Base-by-base conservation (phyloP, 495 filamentous ascomycete genomes). In the Neurospora sp. region DNA sequence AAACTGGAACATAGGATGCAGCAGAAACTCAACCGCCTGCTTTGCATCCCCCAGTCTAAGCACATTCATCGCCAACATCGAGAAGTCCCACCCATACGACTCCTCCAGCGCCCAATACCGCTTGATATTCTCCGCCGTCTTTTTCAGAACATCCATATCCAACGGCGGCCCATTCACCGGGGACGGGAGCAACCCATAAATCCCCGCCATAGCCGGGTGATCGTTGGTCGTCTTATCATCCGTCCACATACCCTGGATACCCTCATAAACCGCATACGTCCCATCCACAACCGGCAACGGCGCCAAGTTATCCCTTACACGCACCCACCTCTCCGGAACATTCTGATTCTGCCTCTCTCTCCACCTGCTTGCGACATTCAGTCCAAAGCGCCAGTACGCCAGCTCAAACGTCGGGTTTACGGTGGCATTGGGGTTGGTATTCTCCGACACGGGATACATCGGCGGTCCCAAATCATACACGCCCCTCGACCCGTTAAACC, bases 361-460 rank as follows among this genome's bases (percentile, higher is more conserved):
- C 83, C 83, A 85, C 16, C 61, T 61, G 4, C 76, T 74, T 9
- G 83, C 84, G 6, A 87, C 74, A 39, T 83, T 78, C 20, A 87
- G 76, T 9, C 85, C 85, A 72, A 86, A 86, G 16, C 82, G 76
- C 85, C 85, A 87, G 74, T 87, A 87, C 8, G 85, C 85, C 5
- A 87, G 76, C 78, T 87, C 85, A 71, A 87, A 87, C 0, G 84
- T 82, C 11, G 85, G 84, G 72, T 88, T 88, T 0, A 81, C 71
- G 18, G 85, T 87, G 1, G 73, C 74, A 70, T 87, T 88, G 8
- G 85, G 85, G 37, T 82, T 80, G 8, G 85, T 86, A 69, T 84
- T 87, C 73, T 87, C 86, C 3, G 81, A 83, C 4, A 82, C 85
- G 2, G 85, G 85, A 46, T 88, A 87, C 82, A 87, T 82, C 10